Percentiles rank a stretch among this genome's conserved stretches.
Evolutionary conservation across 306 rosid genomes (phyloP).

Genomic region (Acacia confusa): DNA sequence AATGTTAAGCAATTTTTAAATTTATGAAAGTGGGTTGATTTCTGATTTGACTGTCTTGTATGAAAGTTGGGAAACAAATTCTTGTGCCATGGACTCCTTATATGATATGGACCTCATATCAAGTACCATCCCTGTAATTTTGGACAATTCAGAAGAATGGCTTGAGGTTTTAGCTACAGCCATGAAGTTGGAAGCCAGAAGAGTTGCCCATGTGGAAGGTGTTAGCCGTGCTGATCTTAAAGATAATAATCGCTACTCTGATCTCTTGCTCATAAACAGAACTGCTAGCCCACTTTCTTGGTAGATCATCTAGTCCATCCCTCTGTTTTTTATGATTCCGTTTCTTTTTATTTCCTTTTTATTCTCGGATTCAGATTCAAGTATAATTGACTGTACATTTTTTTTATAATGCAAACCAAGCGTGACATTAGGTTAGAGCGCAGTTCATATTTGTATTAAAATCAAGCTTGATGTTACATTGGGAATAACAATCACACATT

Average conservation of each 20-base stretch:
- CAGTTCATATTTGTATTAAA: background rate
- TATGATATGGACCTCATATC: constrained; percentile 76
- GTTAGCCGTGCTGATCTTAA: constrained; percentile 62
- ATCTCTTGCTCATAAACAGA: constrained; percentile 84
- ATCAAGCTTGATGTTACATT: background rate
- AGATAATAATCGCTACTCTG: constrained; percentile 57
- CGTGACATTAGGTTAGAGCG: background rate
- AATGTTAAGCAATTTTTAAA: background rate
- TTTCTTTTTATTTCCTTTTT: background rate
- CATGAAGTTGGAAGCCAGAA: constrained; percentile 84
- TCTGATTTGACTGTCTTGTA: constrained; percentile 27
- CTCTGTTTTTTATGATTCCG: background rate
- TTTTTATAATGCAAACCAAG: background rate
- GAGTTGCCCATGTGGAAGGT: constrained; percentile 65
- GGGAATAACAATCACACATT: background rate
- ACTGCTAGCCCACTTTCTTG: constrained; percentile 91
- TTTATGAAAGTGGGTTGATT: background rate
- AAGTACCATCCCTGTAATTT: constrained; percentile 73
- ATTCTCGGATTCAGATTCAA: background rate
- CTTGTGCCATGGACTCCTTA: constrained; percentile 86
- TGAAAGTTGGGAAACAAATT: constrained; percentile 77
- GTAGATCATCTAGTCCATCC: constrained; percentile 38
- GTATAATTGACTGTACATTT: background rate
- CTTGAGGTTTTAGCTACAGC: constrained; percentile 60
- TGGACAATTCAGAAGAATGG: constrained; percentile 88